Conservation (phyloP, 2,329 filamentous ascomycete species). For the Tolypocladium tundrense region DNA sequence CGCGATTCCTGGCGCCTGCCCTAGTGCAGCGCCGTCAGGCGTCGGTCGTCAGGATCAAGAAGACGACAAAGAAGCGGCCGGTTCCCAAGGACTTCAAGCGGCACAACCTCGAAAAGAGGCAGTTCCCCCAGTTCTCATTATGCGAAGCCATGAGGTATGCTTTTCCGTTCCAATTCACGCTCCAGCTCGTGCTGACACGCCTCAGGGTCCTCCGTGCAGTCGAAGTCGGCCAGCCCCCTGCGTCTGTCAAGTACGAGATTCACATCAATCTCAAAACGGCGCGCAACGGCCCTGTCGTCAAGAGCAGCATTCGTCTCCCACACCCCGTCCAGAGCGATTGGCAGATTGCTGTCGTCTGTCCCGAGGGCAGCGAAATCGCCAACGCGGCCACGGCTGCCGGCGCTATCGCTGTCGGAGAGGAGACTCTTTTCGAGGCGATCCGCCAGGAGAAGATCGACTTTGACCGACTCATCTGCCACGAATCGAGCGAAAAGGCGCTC, state of each 20-base stretch:
- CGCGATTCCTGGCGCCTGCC: conserved; percentile 38
- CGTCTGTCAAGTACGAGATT: conserved; percentile 76
- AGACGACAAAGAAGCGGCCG: conserved; percentile 46
- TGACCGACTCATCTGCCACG: conserved; percentile 80
- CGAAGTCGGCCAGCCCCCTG: conserved; percentile 75
- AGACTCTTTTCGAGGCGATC: conserved; percentile 73
- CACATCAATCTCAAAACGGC: conserved; percentile 71
- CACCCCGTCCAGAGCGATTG: conserved; percentile 83
- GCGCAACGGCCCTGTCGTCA: conserved; percentile 78
- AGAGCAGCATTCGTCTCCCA: conserved; percentile 79
- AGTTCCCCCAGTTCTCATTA: conserved; percentile 61
- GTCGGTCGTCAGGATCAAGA: conserved; percentile 34
- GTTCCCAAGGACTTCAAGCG: conserved; percentile 55
- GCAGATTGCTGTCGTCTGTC: conserved; percentile 81
- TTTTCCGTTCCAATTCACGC: background rate
- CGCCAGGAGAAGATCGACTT: conserved; percentile 69
- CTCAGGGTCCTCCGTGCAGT: conserved; percentile 77
- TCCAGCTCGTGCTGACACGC: background rate
- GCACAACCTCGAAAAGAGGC: conserved; percentile 54
- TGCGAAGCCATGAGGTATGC: conserved; percentile 84
- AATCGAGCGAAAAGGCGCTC: conserved; percentile 64
- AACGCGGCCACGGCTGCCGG: conserved; percentile 67
- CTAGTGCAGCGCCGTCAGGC: conserved; percentile 32
- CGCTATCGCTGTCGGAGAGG: conserved; percentile 75
- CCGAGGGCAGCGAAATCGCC: conserved; percentile 66